Evolutionary conservation across 2,329 filamentous ascomycete genomes (phyloP).

Genomic region (Phialophora verrucosa): DNA sequence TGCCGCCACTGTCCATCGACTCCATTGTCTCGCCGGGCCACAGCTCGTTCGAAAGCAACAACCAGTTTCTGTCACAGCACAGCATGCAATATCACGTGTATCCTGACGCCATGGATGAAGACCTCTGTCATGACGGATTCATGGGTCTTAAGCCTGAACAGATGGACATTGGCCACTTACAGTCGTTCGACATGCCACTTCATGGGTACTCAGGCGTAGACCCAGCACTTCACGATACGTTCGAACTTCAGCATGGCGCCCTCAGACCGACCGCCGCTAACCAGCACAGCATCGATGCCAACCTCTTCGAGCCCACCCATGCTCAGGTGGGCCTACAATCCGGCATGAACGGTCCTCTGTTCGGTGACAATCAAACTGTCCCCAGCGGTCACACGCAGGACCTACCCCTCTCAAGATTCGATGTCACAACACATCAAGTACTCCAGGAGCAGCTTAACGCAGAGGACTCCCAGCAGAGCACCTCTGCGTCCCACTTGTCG

Average conservation of each 20-base stretch:
- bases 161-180: slow-evolving; percentile 17
- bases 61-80: slow-evolving; percentile 24
- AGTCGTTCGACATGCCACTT: slow-evolving; percentile 17
- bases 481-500: not conserved
- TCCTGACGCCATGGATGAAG: slow-evolving; percentile 22
- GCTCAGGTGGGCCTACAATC: slow-evolving; percentile 1
- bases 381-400: slow-evolving; percentile 7
- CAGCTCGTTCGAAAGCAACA: slow-evolving; percentile 23
- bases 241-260: slow-evolving; percentile 9
- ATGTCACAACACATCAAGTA: slow-evolving; percentile 32
- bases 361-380: not conserved
- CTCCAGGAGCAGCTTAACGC: slow-evolving; percentile 35
- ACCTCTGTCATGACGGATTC: slow-evolving; percentile 33
- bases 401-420: slow-evolving; percentile 29
- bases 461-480: not conserved
- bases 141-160: slow-evolving; percentile 20
- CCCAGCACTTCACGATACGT: slow-evolving; percentile 8
- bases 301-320: slow-evolving; percentile 26
- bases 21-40: slow-evolving; percentile 33
- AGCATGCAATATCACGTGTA: slow-evolving; percentile 23
- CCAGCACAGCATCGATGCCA: slow-evolving; percentile 5
- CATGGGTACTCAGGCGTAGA: slow-evolving; percentile 12
- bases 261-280: not conserved
- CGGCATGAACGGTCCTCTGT: slow-evolving; percentile 7
- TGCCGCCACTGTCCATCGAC: slow-evolving; percentile 38